Conservation (phyloP, 441 rosid genomes). For the Theobroma grandiflorum region DNA sequence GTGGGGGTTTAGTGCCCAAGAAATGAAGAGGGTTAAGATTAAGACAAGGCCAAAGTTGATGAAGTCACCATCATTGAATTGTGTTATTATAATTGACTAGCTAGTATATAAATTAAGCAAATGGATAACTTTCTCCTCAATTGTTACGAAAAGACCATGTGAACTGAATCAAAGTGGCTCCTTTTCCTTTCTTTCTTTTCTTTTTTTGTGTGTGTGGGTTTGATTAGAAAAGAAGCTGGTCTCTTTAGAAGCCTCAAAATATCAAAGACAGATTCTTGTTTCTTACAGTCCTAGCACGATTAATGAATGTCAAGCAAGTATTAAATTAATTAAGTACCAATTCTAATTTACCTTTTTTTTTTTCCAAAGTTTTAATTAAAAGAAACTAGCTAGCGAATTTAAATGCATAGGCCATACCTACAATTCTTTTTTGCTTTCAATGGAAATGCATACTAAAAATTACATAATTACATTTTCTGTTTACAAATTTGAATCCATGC, state of each 20-base stretch:
- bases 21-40: constrained; percentile 17
- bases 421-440: neutral
- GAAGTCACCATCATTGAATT: constrained; percentile 26
- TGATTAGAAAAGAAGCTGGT: neutral
- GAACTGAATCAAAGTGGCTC: constrained; percentile 21
- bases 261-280: neutral
- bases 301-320: neutral
- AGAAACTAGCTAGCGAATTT: too few species aligned
- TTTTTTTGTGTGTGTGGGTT: neutral
- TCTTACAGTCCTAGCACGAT: neutral
- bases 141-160: constrained; percentile 29
- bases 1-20: neutral
- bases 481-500: too few species aligned
- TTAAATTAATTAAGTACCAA: neutral
- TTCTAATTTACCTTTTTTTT: neutral
- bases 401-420: neutral
- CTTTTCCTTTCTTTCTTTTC: neutral
- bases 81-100: neutral
- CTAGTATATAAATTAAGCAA: constrained; percentile 7
- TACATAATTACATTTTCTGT: too few species aligned
- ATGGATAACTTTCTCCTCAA: constrained; percentile 32
- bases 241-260: neutral
- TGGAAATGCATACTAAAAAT: too few species aligned
- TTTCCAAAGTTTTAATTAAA: neutral
- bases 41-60: constrained; percentile 30